Evolutionary conservation across 768 basidiomycete genomes (phyloP).

Genomic region (Stropharia rugosoannulata): DNA sequence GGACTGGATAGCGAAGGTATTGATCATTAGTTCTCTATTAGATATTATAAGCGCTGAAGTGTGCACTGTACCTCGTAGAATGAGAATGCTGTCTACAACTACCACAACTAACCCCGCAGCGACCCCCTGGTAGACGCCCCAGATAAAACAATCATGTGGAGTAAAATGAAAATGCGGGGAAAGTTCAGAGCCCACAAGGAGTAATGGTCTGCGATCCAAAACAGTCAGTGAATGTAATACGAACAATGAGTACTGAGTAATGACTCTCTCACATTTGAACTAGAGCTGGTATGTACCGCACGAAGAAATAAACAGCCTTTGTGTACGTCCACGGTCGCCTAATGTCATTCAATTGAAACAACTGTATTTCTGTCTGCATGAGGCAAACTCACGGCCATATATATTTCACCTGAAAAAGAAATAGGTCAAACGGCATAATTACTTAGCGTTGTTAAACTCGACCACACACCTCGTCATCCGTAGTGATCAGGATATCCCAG

Average conservation of each 20-base stretch:
- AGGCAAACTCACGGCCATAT: constrained; percentile 38
- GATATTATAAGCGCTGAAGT: not conserved
- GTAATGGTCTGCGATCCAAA: constrained; percentile 25
- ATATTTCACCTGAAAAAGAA: constrained; percentile 27
- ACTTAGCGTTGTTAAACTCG: too few relatives aligned
- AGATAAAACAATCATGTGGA: constrained; percentile 39
- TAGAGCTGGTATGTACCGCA: constrained; percentile 35
- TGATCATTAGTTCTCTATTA: not conserved
- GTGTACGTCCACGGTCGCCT: constrained; percentile 28
- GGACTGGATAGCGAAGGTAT: constrained; percentile 22
- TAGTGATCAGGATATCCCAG: constrained; percentile 41
- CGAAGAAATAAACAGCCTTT: constrained; percentile 35
- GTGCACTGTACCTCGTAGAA: constrained; percentile 32
- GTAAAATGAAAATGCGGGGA: constrained; percentile 36
- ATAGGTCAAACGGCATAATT: too few relatives aligned
- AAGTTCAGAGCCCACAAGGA: constrained; percentile 34
- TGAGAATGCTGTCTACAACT: constrained; percentile 37
- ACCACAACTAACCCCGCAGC: constrained; percentile 27
- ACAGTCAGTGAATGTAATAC: not conserved
- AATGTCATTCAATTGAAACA: not conserved
- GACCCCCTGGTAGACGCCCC: constrained; percentile 42
- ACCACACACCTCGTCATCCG: constrained; percentile 36
- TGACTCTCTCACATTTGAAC: constrained; percentile 33
- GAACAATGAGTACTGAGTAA: not conserved
- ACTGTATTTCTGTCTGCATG: not conserved